Evolutionary conservation across 1,284 basidiomycete species (phyloP).

Genomic region (Ganoderma meredithae): DNA sequence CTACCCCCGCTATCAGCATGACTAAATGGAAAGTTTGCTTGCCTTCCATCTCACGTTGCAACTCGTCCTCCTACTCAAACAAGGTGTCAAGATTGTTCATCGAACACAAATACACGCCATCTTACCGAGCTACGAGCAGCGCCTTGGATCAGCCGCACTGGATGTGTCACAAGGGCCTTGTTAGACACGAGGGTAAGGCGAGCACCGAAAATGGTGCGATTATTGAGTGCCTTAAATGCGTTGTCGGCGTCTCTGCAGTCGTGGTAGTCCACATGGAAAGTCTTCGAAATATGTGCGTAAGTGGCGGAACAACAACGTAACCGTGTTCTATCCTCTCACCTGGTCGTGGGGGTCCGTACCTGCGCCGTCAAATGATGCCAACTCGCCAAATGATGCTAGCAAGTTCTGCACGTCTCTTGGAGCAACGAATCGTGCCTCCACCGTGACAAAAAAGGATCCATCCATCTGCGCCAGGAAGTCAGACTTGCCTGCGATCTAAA

Average conservation of each 20-base stretch:
- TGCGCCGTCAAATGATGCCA: conserved; percentile 31
- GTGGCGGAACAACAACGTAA: background rate
- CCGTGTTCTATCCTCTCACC: conserved; percentile 20
- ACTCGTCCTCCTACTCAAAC: conserved; percentile 19
- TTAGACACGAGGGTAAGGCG: conserved; percentile 39
- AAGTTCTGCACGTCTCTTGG: conserved; percentile 32
- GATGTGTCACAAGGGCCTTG: conserved; percentile 30
- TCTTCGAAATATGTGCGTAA: conserved; percentile 34
- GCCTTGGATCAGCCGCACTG: conserved; percentile 22
- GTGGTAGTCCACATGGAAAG: conserved; percentile 68
- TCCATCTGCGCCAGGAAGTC: conserved; percentile 49
- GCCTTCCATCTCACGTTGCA: conserved; percentile 26
- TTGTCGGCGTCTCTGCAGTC: conserved; percentile 61
- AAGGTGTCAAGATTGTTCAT: conserved; percentile 22
- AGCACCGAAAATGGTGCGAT: conserved; percentile 43
- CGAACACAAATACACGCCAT: conserved; percentile 2
- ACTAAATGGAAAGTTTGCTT: conserved; percentile 17
- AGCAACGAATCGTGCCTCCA: conserved; percentile 37
- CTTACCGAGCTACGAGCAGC: conserved; percentile 22
- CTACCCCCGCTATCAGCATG: conserved; percentile 6
- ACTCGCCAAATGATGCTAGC: conserved; percentile 36
- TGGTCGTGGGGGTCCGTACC: conserved; percentile 31
- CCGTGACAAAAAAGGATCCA: conserved; percentile 50
- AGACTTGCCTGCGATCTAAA: conserved; percentile 51
- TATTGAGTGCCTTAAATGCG: conserved; percentile 49